phyloP scores from a whole-genome alignment of 257 asterid genomes.

The Scutellaria baicalensis region DNA sequence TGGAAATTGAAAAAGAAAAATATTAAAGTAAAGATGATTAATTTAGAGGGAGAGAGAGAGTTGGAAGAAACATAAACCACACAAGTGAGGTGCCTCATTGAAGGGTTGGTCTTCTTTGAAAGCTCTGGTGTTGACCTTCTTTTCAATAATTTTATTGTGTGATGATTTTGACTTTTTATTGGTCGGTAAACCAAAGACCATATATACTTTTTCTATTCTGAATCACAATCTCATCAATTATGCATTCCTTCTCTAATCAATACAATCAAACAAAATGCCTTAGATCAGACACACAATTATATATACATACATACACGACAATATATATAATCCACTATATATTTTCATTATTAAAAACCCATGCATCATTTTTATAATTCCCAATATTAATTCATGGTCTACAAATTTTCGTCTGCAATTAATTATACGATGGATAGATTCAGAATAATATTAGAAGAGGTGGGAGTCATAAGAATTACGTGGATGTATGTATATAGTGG shows the following conservation, averaged over 20 bases:
- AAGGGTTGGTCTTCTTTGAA: neutral
- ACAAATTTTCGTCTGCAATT: no score
- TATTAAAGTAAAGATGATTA: neutral
- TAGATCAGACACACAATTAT: neutral
- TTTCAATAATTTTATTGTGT: no score
- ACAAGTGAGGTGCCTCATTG: neutral
- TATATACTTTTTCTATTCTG: slow-evolving; percentile 3
- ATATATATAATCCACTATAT: neutral
- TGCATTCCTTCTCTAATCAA: neutral
- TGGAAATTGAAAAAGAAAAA: no score
- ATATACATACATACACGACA: no score
- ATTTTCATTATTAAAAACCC: neutral
- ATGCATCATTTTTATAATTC: neutral
- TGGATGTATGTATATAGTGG: slow-evolving; percentile 15
- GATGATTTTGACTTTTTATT: slow-evolving; percentile 13
- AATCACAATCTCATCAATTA: neutral
- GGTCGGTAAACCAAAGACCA: slow-evolving; percentile 13
- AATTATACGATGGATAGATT: no score
- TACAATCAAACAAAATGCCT: neutral
- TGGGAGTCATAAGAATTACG: neutral
- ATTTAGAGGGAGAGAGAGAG: neutral
- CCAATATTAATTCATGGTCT: no score
- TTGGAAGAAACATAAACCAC: slow-evolving; percentile 9
- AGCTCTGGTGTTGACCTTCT: slow-evolving; percentile 18
- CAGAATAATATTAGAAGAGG: neutral